phyloP scores from a whole-genome alignment of 805 yeast species.

The Pichia ethanolica region DNA sequence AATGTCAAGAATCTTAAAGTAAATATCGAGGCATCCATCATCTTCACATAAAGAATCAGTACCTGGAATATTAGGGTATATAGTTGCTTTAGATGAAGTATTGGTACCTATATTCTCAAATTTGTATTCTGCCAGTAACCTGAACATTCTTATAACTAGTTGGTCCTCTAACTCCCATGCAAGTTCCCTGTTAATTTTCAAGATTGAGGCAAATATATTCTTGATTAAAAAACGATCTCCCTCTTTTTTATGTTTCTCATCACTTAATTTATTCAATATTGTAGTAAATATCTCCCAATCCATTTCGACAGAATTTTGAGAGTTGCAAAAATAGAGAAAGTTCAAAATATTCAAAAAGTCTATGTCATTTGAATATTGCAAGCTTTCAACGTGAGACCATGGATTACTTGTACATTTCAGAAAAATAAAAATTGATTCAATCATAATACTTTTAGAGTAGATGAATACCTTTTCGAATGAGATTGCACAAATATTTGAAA shows the following conservation, averaged over 20 bases:
- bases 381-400: slow-evolving; percentile 19
- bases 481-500: slow-evolving; percentile 14
- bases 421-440: slow-evolving; percentile 22
- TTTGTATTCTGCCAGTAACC: slow-evolving; percentile 19
- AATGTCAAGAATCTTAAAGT: slow-evolving; percentile 23
- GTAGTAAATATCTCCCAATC: slow-evolving; percentile 27
- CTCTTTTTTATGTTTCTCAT: neutral
- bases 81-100: slow-evolving; percentile 1
- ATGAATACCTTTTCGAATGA: slow-evolving; percentile 13
- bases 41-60: slow-evolving; percentile 7
- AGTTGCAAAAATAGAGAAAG: slow-evolving; percentile 22
- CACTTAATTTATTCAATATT: neutral
- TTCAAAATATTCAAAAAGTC: slow-evolving; percentile 14
- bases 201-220: slow-evolving; percentile 14
- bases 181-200: slow-evolving; percentile 18
- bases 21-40: slow-evolving; percentile 28
- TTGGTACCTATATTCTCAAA: slow-evolving; percentile 23
- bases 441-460: slow-evolving; percentile 7
- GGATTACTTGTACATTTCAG: slow-evolving; percentile 17
- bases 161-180: slow-evolving; percentile 27
- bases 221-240: slow-evolving; percentile 10
- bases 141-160: slow-evolving; percentile 23
- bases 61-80: slow-evolving; percentile 12
- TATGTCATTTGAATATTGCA: slow-evolving; percentile 10
- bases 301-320: slow-evolving; percentile 16